Evolutionary conservation across 768 basidiomycete genomes (phyloP).

Genomic region (Lenzites betulinus): DNA sequence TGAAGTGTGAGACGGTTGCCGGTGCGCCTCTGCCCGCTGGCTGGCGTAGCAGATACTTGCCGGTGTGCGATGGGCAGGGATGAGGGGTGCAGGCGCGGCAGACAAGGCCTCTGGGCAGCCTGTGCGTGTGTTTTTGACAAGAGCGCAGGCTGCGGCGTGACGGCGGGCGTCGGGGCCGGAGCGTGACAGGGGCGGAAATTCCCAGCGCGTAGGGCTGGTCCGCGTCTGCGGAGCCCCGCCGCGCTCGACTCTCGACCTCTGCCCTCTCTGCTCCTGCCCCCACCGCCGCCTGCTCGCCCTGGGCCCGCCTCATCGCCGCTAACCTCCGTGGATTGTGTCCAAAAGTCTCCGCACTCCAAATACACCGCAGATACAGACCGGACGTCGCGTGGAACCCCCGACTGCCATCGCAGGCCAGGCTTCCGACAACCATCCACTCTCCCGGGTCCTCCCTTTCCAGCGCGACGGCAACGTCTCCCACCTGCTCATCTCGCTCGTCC

Average conservation of each 20-base stretch:
- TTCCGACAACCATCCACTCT: constrained; percentile 12
- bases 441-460: constrained; percentile 17
- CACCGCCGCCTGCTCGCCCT: neutral
- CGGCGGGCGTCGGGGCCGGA: constrained; percentile 1
- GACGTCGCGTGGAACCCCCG: constrained; percentile 4
- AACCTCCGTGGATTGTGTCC: neutral
- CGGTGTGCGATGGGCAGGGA: neutral
- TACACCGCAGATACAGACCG: neutral
- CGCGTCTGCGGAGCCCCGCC: neutral
- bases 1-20: constrained; percentile 16
- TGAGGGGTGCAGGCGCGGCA: neutral
- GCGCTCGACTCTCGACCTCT: neutral
- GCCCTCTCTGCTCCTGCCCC: neutral
- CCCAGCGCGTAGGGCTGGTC: neutral
- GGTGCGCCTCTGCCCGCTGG: neutral
- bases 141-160: constrained; percentile 1
- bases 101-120: too few relatives aligned
- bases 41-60: neutral
- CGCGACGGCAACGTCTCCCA: constrained; percentile 19
- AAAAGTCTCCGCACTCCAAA: neutral
- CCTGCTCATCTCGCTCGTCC: constrained; percentile 9
- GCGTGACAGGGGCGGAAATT: neutral
- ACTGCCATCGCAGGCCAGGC: neutral
- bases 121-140: neutral
- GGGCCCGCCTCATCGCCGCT: neutral